Conservation (phyloP, 495 filamentous ascomycete genomes). For the Aspergillus indologenus region DNA sequence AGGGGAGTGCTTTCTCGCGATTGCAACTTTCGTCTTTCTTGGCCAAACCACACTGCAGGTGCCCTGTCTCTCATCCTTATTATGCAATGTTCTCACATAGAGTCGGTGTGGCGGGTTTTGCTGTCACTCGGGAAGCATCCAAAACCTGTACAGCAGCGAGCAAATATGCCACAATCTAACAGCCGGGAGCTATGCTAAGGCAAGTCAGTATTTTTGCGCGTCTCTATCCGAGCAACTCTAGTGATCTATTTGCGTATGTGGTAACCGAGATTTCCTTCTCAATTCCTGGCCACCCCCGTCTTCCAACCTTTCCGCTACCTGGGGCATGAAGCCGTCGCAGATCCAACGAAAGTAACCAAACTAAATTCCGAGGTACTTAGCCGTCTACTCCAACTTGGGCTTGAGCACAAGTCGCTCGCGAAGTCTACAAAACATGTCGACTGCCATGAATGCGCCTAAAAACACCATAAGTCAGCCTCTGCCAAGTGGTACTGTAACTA, state of each 20-base stretch:
- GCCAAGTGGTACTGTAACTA: too few species aligned
- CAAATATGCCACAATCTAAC: background rate
- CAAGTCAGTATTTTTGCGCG: background rate
- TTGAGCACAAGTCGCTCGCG: conserved; percentile 31
- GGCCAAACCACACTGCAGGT: background rate
- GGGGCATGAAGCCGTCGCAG: background rate
- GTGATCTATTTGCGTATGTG: background rate
- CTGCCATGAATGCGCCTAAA: conserved; percentile 52
- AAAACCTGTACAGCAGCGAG: background rate
- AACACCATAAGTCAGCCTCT: background rate
- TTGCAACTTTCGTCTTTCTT: background rate
- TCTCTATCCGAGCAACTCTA: background rate
- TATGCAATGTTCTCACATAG: background rate
- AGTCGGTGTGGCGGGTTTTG: background rate
- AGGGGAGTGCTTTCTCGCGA: background rate
- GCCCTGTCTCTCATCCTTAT: background rate
- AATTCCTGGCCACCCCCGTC: background rate
- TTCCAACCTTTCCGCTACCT: background rate
- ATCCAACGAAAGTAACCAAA: too few species aligned
- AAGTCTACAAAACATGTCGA: conserved; percentile 53
- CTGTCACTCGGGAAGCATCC: background rate
- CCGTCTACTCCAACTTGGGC: conserved; percentile 33
- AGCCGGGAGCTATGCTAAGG: conserved; percentile 1
- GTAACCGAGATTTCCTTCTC: background rate
- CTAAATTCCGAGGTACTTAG: too few species aligned